Base-by-base conservation (phyloP, 805 yeast species). In the Saturnispora quitensis region DNA sequence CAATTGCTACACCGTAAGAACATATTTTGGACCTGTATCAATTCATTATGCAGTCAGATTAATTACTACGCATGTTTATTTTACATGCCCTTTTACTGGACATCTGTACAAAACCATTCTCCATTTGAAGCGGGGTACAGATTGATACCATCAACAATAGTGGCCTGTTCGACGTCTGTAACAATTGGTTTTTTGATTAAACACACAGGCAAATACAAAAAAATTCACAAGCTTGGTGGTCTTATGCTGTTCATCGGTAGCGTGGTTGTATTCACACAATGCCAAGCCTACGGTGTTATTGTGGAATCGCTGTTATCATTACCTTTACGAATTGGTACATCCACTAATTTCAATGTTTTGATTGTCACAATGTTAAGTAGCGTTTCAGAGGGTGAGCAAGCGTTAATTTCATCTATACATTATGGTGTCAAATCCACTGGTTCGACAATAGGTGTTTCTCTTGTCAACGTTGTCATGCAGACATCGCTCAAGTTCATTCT, bases 351-450 rank as follows among this genome's bases (percentile, higher is more conserved):
- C 55, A 86, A 93, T 0, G 78, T 85, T 2, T 80, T 89, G 0
- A 69, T 87, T 46, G 67, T 86, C 28, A 84, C 93, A 0, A 73
- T 87, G 65, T 83, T 87, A 48, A 82, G 93, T 0, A 78, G 91
- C 1, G 91, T 84, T 3, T 81, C 84, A 13, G 66, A 71, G 22
- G 73, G 75, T 50, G 77, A 73, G 61, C 95, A 87, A 65, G 95
- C 96, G 1, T 76, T 88, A 17, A 83, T 90, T 2, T 89, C 96
- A 0, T 86, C 95, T 0, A 85, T 89, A 52, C 95, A 87, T 61
- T 89, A 89, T 64, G 88, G 78, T 7, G 76, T 76, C 58, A 66
- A 80, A 56, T 69, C 80, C 8, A 74, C 79, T 1, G 80, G 80
- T 0, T 75, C 80, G 2, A 76, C 80, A 1, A 58, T 76, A 44